Base-by-base conservation (phyloP, 495 filamentous ascomycete genomes). In the Tuber magnatum region DNA sequence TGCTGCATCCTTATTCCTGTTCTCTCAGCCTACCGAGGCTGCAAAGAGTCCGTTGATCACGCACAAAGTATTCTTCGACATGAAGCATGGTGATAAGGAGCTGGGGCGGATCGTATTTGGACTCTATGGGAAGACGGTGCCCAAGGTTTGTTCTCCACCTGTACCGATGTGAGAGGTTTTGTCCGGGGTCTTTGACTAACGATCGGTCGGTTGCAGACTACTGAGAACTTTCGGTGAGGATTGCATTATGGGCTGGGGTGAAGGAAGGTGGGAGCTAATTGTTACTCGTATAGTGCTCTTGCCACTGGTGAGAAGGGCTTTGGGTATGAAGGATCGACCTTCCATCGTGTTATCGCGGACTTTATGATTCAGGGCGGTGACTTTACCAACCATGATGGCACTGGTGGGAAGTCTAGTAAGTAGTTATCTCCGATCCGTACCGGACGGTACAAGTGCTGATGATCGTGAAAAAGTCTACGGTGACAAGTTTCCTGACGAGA, bases 321-420 rank as follows among this genome's bases (percentile, higher is more conserved):
- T 83, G 95, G 95, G 74, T 99, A 97, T 84, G 90, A 97, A 85
- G 94, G 93, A 46, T 97, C 94, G 38, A 89, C 85, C 84, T 99
- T 99, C 91, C 95, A 99, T 89, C 92, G 95, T 86, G 96, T 99
- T 82, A 99, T 99, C 87, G 94, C 94, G 87, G 82, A 91, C 74
- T 99, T 99, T 87, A 99, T 99, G 95, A 97, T 97, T 84, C 95
- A 99, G 86, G 95, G 95, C 84, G 95, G 96, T 86, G 96, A 99
- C 86, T 99, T 99, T 87, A 99, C 96, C 84, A 93, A 90, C 77
- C 90, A 90, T 79, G 94, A 99, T 83, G 94, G 94, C 82, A 97
- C 94, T 83, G 95, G 95, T 84, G 95, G 95, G 81, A 97, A 97
- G 89, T 97, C 94, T 68, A 92, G 56, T 65, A 35, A 41, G 44